phyloP scores from a whole-genome alignment of 2,329 filamentous ascomycete genomes.

The Aschersonia sp. region DNA sequence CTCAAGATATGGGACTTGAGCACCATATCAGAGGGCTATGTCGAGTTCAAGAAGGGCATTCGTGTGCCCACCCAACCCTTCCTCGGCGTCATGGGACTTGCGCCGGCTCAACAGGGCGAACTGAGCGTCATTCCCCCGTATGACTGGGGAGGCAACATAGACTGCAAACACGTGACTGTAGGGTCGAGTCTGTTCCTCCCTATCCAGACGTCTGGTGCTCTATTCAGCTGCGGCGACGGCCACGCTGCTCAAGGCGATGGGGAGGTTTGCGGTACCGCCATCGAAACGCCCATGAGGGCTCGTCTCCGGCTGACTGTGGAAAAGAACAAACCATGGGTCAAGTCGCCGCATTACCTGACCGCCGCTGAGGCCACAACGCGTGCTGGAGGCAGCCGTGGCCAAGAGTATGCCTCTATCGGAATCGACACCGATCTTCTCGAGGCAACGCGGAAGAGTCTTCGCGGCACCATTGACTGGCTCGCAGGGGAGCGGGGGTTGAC shows the following conservation, averaged over 20 bases:
- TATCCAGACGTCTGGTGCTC: constrained; percentile 30
- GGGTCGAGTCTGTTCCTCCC: constrained; percentile 33
- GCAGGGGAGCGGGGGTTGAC: constrained; percentile 27
- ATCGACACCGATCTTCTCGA: constrained; percentile 30
- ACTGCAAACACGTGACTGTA: constrained; percentile 32
- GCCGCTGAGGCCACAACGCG: constrained; percentile 7
- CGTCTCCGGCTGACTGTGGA: constrained; percentile 31
- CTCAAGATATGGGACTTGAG: constrained; percentile 34
- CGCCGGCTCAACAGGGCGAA: constrained; percentile 27
- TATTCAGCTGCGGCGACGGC: constrained; percentile 39
- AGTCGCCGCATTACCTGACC: constrained; percentile 31
- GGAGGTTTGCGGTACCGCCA: constrained; percentile 40
- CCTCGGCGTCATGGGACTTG: constrained; percentile 36
- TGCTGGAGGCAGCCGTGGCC: constrained; percentile 9
- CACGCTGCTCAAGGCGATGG: constrained; percentile 40
- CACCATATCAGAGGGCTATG: constrained; percentile 9
- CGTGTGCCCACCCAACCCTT: constrained; percentile 34
- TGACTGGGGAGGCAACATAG: constrained; percentile 37
- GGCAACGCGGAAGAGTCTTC: constrained; percentile 31
- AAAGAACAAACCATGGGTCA: constrained; percentile 29
- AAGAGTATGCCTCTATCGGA: constrained; percentile 31
- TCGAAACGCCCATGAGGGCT: constrained; percentile 36
- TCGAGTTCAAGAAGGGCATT: constrained; percentile 31
- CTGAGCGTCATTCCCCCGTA: constrained; percentile 35
- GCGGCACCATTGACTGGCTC: constrained; percentile 33